Percentiles rank a stretch among this genome's conserved stretches.
Evolutionary conservation across 148 eudicot genomes (phyloP).

Genomic region (Amaranthus hypochondriacus): DNA sequence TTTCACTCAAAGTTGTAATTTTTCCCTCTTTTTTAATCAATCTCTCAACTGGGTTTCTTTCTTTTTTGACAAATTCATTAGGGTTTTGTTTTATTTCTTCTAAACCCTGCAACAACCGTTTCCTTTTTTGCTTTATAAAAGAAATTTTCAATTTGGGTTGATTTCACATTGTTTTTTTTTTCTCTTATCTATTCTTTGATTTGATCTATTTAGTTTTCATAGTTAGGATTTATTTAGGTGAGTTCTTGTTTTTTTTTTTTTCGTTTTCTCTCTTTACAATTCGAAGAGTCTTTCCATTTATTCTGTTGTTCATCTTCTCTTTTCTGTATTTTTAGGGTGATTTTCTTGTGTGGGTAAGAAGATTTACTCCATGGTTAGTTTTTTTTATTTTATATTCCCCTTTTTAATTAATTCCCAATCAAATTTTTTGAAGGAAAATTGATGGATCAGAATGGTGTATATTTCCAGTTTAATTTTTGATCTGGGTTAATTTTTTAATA

Average conservation of each 20-base stretch:
- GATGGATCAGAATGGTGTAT: background rate
- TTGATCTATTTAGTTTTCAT: slow-evolving; percentile 11
- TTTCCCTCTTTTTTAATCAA: slow-evolving; percentile 9
- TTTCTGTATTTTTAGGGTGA: slow-evolving; percentile 17
- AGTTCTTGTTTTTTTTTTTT: background rate
- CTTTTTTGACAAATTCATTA: background rate
- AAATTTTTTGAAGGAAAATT: background rate
- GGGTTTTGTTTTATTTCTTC: background rate
- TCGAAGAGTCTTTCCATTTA: background rate
- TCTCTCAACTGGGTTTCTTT: background rate
- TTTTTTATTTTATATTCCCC: background rate
- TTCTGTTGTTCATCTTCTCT: background rate
- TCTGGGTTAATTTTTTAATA: slow-evolving; percentile 17
- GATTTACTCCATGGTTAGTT: slow-evolving; percentile 24
- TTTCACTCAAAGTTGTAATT: slow-evolving; percentile 17
- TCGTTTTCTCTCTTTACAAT: background rate
- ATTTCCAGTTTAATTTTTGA: background rate
- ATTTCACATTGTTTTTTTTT: slow-evolving; percentile 15
- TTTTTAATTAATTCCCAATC: background rate
- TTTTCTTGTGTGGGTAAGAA: slow-evolving; percentile 8
- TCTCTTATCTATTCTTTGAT: background rate
- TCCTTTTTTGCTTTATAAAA: background rate
- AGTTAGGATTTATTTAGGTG: slow-evolving; percentile 14
- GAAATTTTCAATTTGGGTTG: slow-evolving; percentile 6
- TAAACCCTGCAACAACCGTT: background rate